Evolutionary conservation across 2,329 filamentous ascomycete genomes (phyloP), one percentile per base, ranked within the genome.

Genomic region (Cercospora zeina): DNA sequence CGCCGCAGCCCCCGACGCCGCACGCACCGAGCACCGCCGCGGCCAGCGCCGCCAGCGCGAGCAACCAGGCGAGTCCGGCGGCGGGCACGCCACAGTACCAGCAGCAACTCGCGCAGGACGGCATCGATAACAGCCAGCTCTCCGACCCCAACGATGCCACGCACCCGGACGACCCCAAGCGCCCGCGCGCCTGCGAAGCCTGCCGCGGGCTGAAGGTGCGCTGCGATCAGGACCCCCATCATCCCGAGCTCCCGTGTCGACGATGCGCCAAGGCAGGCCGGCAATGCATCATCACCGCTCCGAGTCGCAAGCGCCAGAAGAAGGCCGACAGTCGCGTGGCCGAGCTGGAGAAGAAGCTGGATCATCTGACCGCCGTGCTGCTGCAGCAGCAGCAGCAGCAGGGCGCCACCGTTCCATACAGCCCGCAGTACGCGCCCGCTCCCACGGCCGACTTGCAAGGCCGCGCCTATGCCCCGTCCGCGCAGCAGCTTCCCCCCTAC

Each of bases 281-380:
- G 37, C 81, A 82, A 65, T 96, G 92, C 73, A 79, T 93, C 42
- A 87, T 93, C 65, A 96, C 91, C 0, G 85, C 87, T 65, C 90
- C 85, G 0, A 86, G 81, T 13, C 77, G 91, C 42, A 96, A 96
- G 77, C 83, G 92, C 49, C 90, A 93, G 79, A 96, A 93, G 81
- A 96, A 96, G 81, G 92, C 90, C 58, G 93, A 96, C 74, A 93
- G 87, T 67, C 84, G 91, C 56, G 92, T 97, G 11, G 89, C 91
- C 8, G 92, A 96, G 79, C 81, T 97, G 56, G 92, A 96, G 80
- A 91, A 89, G 81, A 96, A 96, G 79, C 93, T 96, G 66, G 91
- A 96, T 79, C 90, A 89, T 8, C 75, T 96, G 73, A 96, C 90
- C 7, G 90, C 91, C 6, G 91, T 87, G 36, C 74, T 96, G 67